A percentile compares a stretch with the other conserved stretches of the same genome.
phyloP scores from a whole-genome alignment of 2,329 filamentous ascomycete genomes.

The Colletotrichum sp. region DNA sequence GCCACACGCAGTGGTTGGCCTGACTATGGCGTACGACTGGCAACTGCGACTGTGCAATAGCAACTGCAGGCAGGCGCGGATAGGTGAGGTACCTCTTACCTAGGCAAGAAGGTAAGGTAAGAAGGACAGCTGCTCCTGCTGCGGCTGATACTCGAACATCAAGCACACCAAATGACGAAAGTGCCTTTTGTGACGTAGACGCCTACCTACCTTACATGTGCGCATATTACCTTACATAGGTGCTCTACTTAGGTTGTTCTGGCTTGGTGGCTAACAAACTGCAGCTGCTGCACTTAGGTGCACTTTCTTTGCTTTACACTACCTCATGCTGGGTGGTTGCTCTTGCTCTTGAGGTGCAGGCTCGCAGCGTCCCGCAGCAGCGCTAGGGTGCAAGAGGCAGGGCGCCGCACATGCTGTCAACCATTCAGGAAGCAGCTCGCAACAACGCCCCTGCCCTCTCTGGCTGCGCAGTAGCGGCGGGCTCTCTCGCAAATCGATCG shows the following conservation, averaged over 20 bases:
- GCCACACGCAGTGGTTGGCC: neutral
- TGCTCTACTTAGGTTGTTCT: neutral
- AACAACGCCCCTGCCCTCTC: constrained; percentile 8
- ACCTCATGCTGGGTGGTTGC: neutral
- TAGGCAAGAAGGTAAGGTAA: neutral
- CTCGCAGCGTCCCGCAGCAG: constrained; percentile 11
- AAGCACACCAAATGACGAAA: neutral
- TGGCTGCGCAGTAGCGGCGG: neutral
- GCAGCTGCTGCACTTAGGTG: neutral
- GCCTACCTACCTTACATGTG: neutral
- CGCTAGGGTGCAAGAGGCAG: constrained; percentile 12
- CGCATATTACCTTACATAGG: neutral
- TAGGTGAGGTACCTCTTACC: too few relatives aligned
- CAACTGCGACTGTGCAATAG: neutral
- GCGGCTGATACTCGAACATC: neutral
- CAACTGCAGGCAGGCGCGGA: neutral
- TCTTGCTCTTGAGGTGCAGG: neutral
- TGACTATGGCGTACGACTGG: neutral
- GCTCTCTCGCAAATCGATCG: constrained; percentile 8
- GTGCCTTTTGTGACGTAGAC: neutral
- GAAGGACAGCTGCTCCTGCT: neutral
- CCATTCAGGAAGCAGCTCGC: neutral
- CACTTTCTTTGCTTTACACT: neutral
- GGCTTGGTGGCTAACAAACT: neutral
- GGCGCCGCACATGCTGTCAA: neutral